phyloP scores from a whole-genome alignment of 2,329 filamentous ascomycete genomes.

The Harringtonia lauricola region DNA sequence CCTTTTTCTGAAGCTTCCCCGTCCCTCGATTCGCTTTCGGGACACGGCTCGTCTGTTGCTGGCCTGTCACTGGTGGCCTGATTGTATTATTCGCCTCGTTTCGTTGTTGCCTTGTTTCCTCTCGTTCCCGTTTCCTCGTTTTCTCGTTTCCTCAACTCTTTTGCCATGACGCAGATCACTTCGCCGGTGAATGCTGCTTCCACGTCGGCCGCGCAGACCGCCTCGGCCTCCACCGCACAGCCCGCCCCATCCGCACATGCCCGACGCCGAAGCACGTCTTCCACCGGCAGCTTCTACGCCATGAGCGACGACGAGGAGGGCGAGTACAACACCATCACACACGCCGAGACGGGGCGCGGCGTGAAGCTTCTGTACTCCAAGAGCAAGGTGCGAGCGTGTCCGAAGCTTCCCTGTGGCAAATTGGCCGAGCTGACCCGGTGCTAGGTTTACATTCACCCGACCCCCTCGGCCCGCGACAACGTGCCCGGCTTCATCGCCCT shows the following conservation, averaged over 20 bases:
- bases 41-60: too few relatives aligned
- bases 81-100: neutral
- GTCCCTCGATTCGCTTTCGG: too few relatives aligned
- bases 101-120: neutral
- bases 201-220: neutral
- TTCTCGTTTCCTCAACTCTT: neutral
- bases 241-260: constrained; percentile 3
- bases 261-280: constrained; percentile 44
- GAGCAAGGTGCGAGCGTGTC: constrained; percentile 62
- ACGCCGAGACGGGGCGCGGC: constrained; percentile 63
- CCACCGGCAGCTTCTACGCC: constrained; percentile 83
- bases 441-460: constrained; percentile 91
- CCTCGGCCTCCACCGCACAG: neutral
- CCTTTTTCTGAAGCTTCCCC: too few relatives aligned
- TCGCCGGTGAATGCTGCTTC: neutral
- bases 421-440: constrained; percentile 6
- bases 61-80: too few relatives aligned
- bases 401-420: neutral
- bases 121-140: neutral
- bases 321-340: constrained; percentile 88
- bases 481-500: constrained; percentile 89
- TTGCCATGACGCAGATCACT: neutral
- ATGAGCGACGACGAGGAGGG: constrained; percentile 94
- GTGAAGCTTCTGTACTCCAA: constrained; percentile 94
- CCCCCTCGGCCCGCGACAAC: constrained; percentile 88